Evolutionary conservation across 805 yeast species (phyloP).

Genomic region (Metschnikowia anglica): DNA sequence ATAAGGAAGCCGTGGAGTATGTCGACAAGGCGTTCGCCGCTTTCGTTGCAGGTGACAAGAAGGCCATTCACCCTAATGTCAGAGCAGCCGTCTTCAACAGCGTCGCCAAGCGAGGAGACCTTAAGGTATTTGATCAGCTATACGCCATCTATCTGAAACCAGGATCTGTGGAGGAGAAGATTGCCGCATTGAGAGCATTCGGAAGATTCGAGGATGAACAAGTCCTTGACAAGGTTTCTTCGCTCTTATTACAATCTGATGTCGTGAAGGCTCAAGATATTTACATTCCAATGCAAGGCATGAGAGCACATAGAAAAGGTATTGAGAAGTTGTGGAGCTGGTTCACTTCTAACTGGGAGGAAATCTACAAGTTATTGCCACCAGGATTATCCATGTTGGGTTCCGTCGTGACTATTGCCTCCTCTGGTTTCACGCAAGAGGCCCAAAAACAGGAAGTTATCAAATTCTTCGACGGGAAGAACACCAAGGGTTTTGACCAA

Average conservation of each 20-base stretch:
- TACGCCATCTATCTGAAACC: conserved; percentile 61
- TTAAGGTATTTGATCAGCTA: conserved; percentile 60
- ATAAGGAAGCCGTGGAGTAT: conserved; percentile 45
- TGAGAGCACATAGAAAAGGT: conserved; percentile 64
- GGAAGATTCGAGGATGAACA: conserved; percentile 59
- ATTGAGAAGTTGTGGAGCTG: conserved; percentile 70
- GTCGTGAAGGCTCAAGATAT: conserved; percentile 68
- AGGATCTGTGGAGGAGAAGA: conserved; percentile 61
- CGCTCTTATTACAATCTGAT: conserved; percentile 53
- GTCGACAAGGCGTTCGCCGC: conserved; percentile 51
- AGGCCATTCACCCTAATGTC: conserved; percentile 72
- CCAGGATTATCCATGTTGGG: conserved; percentile 81
- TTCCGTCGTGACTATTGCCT: conserved; percentile 61
- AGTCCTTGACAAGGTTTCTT: conserved; percentile 56
- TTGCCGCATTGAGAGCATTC: conserved; percentile 64
- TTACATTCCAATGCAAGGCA: conserved; percentile 72
- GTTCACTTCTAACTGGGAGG: conserved; percentile 73
- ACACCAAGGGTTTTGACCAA: conserved; percentile 64
- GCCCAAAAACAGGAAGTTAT: conserved; percentile 52
- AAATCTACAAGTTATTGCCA: conserved; percentile 64
- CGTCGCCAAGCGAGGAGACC: conserved; percentile 67
- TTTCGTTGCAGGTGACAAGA: conserved; percentile 60
- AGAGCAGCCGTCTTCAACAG: conserved; percentile 62
- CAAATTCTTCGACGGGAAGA: conserved; percentile 50
- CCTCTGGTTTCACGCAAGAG: conserved; percentile 59